phyloP scores from a whole-genome alignment of 108 stramenopile genomes.

The Nitzschia sp. region DNA sequence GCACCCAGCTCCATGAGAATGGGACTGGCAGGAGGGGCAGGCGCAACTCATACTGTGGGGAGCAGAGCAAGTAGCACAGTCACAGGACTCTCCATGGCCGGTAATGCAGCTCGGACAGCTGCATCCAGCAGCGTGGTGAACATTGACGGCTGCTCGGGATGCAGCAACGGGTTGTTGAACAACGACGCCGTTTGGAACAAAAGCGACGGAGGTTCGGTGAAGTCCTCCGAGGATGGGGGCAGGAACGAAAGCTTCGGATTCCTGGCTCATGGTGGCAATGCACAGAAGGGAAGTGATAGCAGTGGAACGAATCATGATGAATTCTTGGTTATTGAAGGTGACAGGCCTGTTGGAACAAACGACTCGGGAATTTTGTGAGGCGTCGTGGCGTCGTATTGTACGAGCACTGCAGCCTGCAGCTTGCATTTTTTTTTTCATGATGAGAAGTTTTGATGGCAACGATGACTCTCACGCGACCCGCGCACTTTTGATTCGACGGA shows the following conservation, averaged over 20 bases:
- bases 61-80: background rate
- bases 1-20: conserved; percentile 8
- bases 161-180: background rate
- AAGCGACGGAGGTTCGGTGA: too few species aligned
- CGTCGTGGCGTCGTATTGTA: background rate
- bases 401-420: background rate
- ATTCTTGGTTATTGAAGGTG: too few species aligned
- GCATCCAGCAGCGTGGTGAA: conserved; percentile 1
- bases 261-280: conserved; percentile 8
- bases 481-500: too few species aligned
- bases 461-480: too few species aligned
- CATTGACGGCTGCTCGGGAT: background rate
- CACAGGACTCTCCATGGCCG: conserved; percentile 7
- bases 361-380: background rate
- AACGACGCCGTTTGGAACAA: too few species aligned
- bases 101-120: conserved; percentile 5
- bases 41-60: conserved; percentile 5
- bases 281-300: conserved; percentile 5
- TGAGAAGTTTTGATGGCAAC: too few species aligned
- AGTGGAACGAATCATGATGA: conserved; percentile 4
- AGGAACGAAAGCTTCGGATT: conserved; percentile 9
- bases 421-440: background rate
- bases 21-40: conserved; percentile 1
- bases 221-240: too few species aligned
- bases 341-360: too few species aligned